These are phyloP conservation scores for Avicennia marina DNA, from an alignment of 257 asterid species.

Conservation along the genomic window DNA sequence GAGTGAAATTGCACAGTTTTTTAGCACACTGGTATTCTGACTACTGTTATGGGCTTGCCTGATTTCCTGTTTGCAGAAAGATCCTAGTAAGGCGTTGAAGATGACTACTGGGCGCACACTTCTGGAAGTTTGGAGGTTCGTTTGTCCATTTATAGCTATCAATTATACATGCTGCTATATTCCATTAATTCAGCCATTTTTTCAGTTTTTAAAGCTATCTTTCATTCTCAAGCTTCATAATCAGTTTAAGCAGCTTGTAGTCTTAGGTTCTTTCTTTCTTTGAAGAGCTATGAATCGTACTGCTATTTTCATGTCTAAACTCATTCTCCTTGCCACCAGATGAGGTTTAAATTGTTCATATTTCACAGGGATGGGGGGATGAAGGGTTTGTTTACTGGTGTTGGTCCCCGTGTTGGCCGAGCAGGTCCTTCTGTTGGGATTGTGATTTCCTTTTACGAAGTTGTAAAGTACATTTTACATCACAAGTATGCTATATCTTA, in stretches of 20 bases:
- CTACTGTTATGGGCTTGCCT: too few species aligned
- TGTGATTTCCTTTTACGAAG: conserved; percentile 90
- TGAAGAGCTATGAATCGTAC: too few species aligned
- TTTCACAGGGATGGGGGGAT: conserved; percentile 79
- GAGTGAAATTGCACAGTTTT: too few species aligned
- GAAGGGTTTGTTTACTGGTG: conserved; percentile 90
- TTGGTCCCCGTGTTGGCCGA: conserved; percentile 94
- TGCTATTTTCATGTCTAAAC: too few species aligned
- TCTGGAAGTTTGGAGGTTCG: conserved; percentile 85
- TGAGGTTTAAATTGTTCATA: neutral
- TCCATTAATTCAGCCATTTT: neutral
- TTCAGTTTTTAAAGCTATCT: neutral
- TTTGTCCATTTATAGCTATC: neutral
- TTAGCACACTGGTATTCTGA: too few species aligned
- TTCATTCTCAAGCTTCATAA: neutral
- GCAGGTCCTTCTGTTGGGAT: conserved; percentile 99
- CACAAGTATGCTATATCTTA: conserved; percentile 36
- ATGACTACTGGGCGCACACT: conserved; percentile 90
- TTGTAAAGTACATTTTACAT: conserved; percentile 61
- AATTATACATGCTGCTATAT: neutral
- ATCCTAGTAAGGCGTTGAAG: conserved; percentile 69
- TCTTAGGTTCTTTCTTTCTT: neutral
- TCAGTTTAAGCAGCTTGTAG: neutral
- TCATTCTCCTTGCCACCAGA: neutral
- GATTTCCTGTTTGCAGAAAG: conserved; percentile 44